Base-by-base conservation (phyloP, 164 flowering plant species). In the Echeveria elegans region DNA sequence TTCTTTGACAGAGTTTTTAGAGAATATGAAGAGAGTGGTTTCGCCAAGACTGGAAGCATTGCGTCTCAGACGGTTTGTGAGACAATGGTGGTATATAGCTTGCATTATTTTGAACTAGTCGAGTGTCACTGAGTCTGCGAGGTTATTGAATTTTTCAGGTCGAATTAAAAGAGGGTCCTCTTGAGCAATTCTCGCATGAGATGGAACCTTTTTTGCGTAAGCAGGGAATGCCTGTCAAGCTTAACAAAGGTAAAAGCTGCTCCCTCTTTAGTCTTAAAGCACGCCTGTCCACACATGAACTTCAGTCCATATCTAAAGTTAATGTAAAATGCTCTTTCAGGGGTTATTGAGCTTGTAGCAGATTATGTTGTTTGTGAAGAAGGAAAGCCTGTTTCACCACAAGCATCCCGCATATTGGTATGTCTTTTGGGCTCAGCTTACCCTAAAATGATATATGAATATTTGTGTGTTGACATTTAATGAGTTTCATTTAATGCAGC, bases 131-230 rank as follows among this genome's bases (percentile, higher is more conserved):
- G 21, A 63, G 9, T 12, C 29, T 28, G 41, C 10, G 37, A 9
- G 38, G 0, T 37, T 45, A 8, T 38, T 36, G 6, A 34, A 36
- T 41, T 47, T 69, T 56, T 68, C 69, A 94, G 98, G 96, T 94
- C 66, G 96, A 89, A 79, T 88, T 94, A 31, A 70, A 79, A 43
- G 97, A 89, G 80, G 98, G 98, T 58, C 92, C 96, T 66, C 70
- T 94, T 21, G 91, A 85, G 32, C 93, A 91, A 75, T 94, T 94
- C 80, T 76, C 91, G 6, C 97, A 91, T 77, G 98, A 94, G 76
- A 89, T 94, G 98, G 97, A 93, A 69, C 98, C 98, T 23, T 86
- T 90, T 75, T 69, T 90, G 73, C 88, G 97, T 56, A 90, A 93
- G 81, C 98, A 89, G 78, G 98, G 96, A 58, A 82, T 93, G 96